These are phyloP conservation scores for Circinella umbellata DNA, from an alignment of 371 early-diverging fungal genomes.

Conservation along the genomic window DNA sequence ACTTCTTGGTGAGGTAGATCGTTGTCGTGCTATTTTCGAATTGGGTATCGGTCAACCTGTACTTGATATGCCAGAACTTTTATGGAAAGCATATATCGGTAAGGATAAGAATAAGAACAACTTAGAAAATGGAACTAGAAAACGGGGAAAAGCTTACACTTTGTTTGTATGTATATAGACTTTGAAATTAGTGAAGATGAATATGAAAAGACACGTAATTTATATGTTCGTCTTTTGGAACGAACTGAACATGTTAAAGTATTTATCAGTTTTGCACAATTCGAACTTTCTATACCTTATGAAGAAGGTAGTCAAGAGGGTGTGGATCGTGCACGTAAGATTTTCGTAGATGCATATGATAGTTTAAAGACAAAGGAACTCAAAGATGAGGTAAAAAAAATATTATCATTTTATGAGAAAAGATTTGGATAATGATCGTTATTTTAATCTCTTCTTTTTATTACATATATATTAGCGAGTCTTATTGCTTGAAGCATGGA, in stretches of 20 bases:
- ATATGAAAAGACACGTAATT: slow-evolving; percentile 72
- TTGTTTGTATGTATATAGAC: slow-evolving; percentile 48
- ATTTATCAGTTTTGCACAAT: slow-evolving; percentile 94
- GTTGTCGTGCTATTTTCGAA: slow-evolving; percentile 88
- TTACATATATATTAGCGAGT: slow-evolving; percentile 61
- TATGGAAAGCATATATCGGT: slow-evolving; percentile 96
- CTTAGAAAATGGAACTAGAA: too few species aligned
- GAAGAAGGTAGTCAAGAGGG: slow-evolving; percentile 51
- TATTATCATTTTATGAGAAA: too few species aligned
- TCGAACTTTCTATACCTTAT: slow-evolving; percentile 74
- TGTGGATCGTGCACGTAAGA: slow-evolving; percentile 63
- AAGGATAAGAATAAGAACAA: neutral
- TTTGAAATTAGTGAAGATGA: slow-evolving; percentile 89
- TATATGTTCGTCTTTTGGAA: slow-evolving; percentile 87
- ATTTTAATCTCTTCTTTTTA: slow-evolving; percentile 10
- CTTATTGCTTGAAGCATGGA: slow-evolving; percentile 91
- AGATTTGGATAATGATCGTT: neutral
- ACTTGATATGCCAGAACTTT: slow-evolving; percentile 95
- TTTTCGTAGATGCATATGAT: slow-evolving; percentile 78
- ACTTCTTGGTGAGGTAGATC: slow-evolving; percentile 86
- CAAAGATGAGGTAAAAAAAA: slow-evolving; percentile 67
- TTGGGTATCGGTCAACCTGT: slow-evolving; percentile 85
- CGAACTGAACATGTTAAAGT: slow-evolving; percentile 96
- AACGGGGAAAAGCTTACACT: too few species aligned
- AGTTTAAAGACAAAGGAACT: slow-evolving; percentile 70